Evolutionary conservation across 2,329 filamentous ascomycete species (phyloP), one percentile per base, ranked within the genome.

Genomic region (Botrytis sinoallii): DNA sequence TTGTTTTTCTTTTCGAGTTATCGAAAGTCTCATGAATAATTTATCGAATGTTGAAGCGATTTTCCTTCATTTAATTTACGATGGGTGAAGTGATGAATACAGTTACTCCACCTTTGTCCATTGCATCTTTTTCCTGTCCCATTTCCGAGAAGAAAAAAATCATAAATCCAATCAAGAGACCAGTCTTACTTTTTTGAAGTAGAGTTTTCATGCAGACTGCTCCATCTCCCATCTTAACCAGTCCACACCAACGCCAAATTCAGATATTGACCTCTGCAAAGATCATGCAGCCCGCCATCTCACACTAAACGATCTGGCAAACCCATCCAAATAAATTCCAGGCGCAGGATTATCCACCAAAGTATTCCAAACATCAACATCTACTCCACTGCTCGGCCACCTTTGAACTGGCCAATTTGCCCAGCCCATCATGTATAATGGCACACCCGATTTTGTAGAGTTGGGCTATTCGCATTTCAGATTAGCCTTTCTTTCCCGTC

Each of bases 331-430:
- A 5, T 4, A 25, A 10, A 72, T 46, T 12, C 70, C 70, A 2
- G 61, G 70, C 18, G 44, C 29, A 72, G 70, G 70, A 59, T 67
- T 67, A 38, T 40, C 25, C 32, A 38, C 22, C 3, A 72, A 46
- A 12, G 61, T 72, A 67, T 72, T 72, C 61, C 46, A 67, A 67
- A 67, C 38, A 46, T 67, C 46, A 3, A 72, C 70, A 67, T 72
- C 70, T 4, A 55, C 38, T 16, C 60, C 70, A 14, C 32, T 25
- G 44, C 44, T 57, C 10, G 70, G 70, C 70, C 70, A 72, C 1
- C 20, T n/a, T 35, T 72, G 38, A 18, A 72, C 60, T 3, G 70
- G 60, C 70, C 60, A 72, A 32, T 72, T 72, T 8, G 46, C 46
- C 70, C 70, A 72, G 4, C 59, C 70, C 46, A 67, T 29, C 70